Evolutionary conservation across 345 rosid species (phyloP), one percentile per base, ranked within the genome.

Genomic region (Gossypium mustelinum): DNA sequence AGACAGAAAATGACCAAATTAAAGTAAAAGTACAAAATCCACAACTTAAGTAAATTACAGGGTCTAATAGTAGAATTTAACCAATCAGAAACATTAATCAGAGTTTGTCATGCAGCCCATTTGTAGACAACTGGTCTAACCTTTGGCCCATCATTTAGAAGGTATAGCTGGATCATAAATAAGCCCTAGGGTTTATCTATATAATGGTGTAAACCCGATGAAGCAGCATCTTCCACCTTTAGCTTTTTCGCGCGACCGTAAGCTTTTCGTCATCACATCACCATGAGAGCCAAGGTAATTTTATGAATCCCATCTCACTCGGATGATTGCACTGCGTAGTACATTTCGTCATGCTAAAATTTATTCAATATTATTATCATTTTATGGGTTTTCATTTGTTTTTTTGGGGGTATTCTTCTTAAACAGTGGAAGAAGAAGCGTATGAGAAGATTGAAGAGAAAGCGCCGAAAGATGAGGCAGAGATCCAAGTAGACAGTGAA

Each of bases 391-490:
- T 62, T 8, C 4, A 14, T 62, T 16, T 34, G 7, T 18, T 34
- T 2, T 9, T 22, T 22, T 22, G 34, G 11, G 24, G 34, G 7
- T 34, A 62, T 34, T n/a, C 41, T 12, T 34, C 29, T 7, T 62
- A 29, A 62, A 34, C 44, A 62, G 67, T 62, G 45, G 67, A 62
- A 62, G 47, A 62, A 62, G 67, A 62, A 62, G 67, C 67, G 67
- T 14, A 62, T 62, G 67, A 62, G 67, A 62, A 62, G 67, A 16
- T 34, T 62, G 67, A 62, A 62, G 67, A 34, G 67, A 34, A 62
- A 62, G 67, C 67, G 47, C 67, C 45, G 67, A 62, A 62, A 62
- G 67, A 62, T 29, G 67, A 62, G 67, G 44, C 67, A 62, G 67
- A 62, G 67, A 1, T 62, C 67, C 67, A 62, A 62, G 67, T 62